phyloP scores from a whole-genome alignment of 2,329 filamentous ascomycete genomes.

The Pyrenochaeta sp. region DNA sequence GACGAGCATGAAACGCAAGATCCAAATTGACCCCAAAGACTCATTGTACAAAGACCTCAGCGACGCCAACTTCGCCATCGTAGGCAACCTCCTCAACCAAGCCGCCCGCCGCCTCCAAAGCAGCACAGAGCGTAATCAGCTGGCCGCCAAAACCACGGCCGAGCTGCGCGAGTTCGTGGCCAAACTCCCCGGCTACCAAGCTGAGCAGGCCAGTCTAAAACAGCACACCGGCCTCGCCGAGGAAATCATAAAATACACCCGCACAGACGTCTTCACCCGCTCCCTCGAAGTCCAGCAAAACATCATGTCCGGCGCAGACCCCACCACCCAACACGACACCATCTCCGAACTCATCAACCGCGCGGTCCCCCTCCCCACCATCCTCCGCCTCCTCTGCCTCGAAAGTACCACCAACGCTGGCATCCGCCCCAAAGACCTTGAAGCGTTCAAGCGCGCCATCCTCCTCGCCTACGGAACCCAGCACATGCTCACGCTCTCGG shows the following conservation, averaged over 20 bases:
- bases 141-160: constrained; percentile 81
- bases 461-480: constrained; percentile 95
- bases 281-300: constrained; percentile 95
- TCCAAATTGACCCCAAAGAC: constrained; percentile 87
- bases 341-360: constrained; percentile 96
- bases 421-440: constrained; percentile 85
- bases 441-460: constrained; percentile 85
- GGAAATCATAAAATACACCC: constrained; percentile 92
- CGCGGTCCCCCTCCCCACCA: constrained; percentile 78
- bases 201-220: constrained; percentile 91
- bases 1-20: constrained; percentile 78
- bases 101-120: constrained; percentile 84
- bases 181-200: constrained; percentile 88
- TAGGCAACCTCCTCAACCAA: constrained; percentile 87
- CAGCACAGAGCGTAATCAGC: constrained; percentile 87
- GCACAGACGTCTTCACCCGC: constrained; percentile 86
- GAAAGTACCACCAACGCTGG: constrained; percentile 91
- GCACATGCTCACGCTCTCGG: constrained; percentile 86
- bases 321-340: constrained; percentile 84
- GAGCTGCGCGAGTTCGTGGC: constrained; percentile 96
- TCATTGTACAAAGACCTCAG: constrained; percentile 86
- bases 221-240: constrained; percentile 91
- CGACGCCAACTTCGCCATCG: constrained; percentile 93
- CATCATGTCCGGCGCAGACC: constrained; percentile 87
- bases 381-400: constrained; percentile 85